Percentiles rank a stretch among this genome's conserved stretches.
These are phyloP conservation scores for Solanum etuberosum DNA, from an alignment of 257 asterid species.

Conservation along the genomic window DNA sequence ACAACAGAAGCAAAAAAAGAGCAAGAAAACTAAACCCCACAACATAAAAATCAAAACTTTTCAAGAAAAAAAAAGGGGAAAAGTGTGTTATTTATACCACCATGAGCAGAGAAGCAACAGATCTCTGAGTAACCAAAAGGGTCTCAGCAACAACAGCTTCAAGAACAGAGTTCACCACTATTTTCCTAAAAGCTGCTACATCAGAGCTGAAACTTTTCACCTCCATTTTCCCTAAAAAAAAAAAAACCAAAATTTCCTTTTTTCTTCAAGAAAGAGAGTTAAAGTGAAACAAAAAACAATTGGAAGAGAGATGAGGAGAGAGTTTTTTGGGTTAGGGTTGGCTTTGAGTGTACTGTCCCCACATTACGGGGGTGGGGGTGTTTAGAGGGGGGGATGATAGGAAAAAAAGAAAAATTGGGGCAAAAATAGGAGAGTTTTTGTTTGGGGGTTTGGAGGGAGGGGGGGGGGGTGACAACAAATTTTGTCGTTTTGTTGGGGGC, in stretches of 20 bases:
- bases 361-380: not conserved
- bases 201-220: slow-evolving; percentile 39
- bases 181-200: slow-evolving; percentile 21
- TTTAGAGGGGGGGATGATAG: no score
- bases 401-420: no score
- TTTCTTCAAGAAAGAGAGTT: not conserved
- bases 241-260: not conserved
- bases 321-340: slow-evolving; percentile 38
- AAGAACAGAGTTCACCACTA: slow-evolving; percentile 24
- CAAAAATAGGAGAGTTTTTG: not conserved
- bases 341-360: slow-evolving; percentile 27
- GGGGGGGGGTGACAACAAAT: not conserved
- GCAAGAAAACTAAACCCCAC: not conserved
- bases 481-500: not conserved
- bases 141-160: slow-evolving; percentile 36
- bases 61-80: not conserved
- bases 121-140: slow-evolving; percentile 49
- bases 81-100: slow-evolving; percentile 28
- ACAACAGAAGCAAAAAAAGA: not conserved
- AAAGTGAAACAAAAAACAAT: not conserved
- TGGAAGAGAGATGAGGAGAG: not conserved
- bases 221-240: slow-evolving; percentile 40
- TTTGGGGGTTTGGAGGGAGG: not conserved
- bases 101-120: slow-evolving; percentile 42
- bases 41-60: not conserved